These are phyloP conservation scores for Naganishia sp. DNA, from an alignment of 1,284 basidiomycete genomes.

Conservation along the genomic window DNA sequence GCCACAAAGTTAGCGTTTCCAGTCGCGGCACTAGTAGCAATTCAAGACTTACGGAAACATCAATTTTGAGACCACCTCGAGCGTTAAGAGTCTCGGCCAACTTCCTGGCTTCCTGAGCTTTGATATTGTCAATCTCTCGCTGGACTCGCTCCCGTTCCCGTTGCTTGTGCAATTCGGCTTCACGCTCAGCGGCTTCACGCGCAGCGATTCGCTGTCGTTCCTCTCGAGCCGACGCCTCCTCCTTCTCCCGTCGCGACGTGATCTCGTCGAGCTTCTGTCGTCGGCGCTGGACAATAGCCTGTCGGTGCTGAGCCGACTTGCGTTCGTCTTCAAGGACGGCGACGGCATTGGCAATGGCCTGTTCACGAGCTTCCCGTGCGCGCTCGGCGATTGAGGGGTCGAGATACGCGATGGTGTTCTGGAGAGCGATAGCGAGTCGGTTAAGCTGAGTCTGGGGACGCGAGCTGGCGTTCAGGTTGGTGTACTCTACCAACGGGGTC, in stretches of 20 bases:
- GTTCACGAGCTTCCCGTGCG: constrained; percentile 42
- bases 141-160: constrained; percentile 76
- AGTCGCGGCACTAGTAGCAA: not conserved
- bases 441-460: constrained; percentile 71
- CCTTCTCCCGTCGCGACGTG: constrained; percentile 81
- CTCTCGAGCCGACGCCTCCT: constrained; percentile 79
- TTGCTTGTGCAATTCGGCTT: constrained; percentile 68
- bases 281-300: constrained; percentile 80
- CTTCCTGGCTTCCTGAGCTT: constrained; percentile 83
- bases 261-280: constrained; percentile 87
- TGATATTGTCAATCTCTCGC: constrained; percentile 79
- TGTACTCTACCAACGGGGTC: constrained; percentile 44
- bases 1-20: constrained; percentile 32
- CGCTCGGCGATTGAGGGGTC: constrained; percentile 52
- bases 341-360: constrained; percentile 53
- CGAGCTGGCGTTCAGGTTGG: constrained; percentile 52
- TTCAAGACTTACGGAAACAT: constrained; percentile 65
- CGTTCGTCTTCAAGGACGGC: constrained; percentile 64
- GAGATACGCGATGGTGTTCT: constrained; percentile 65
- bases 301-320: constrained; percentile 71
- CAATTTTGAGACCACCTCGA: constrained; percentile 81
- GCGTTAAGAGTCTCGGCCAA: constrained; percentile 83
- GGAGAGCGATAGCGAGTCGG: constrained; percentile 70
- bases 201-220: constrained; percentile 70
- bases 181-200: constrained; percentile 69